These are phyloP conservation scores for Capsicum baccatum DNA, from an alignment of 257 asterid genomes.

Conservation along the genomic window DNA sequence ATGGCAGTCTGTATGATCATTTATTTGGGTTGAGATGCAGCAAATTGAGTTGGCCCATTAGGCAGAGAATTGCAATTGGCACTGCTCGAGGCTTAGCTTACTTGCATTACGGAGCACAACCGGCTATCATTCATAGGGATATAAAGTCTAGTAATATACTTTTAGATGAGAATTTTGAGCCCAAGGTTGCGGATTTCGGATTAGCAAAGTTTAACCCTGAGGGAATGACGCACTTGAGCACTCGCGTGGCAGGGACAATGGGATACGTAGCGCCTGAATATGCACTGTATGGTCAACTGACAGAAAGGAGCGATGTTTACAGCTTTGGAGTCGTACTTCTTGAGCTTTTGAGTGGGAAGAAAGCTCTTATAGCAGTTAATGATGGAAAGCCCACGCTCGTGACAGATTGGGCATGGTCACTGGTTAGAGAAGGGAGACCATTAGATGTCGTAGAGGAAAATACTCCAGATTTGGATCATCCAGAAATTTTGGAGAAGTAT, in stretches of 20 bases:
- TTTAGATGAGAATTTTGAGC: conserved; percentile 62
- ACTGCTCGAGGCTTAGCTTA: conserved; percentile 85
- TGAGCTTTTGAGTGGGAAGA: conserved; percentile 83
- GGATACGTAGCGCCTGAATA: no score
- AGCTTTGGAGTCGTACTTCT: conserved; percentile 83
- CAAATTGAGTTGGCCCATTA: conserved; percentile 74
- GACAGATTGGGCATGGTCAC: conserved; percentile 91
- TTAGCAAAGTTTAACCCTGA: no score
- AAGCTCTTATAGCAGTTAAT: conserved; percentile 58
- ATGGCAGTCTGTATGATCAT: conserved; percentile 84
- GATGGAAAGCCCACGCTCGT: conserved; percentile 63
- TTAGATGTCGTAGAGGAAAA: conserved; percentile 66
- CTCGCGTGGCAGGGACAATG: conserved; percentile 87
- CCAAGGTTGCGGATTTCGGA: no score
- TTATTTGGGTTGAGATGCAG: conserved; percentile 51
- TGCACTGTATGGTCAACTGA: no score
- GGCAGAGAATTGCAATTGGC: conserved; percentile 80
- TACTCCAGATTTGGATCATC: conserved; percentile 60
- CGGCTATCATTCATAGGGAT: conserved; percentile 72
- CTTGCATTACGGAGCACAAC: conserved; percentile 78
- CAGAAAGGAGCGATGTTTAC: conserved; percentile 74
- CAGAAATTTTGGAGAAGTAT: conserved; percentile 70
- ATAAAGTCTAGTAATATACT: conserved; percentile 84
- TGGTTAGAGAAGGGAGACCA: conserved; percentile 65
- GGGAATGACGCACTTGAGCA: conserved; percentile 77